A percentile compares a stretch with the other conserved stretches of the same genome.
These are phyloP conservation scores for Asterophora lycoperdoides DNA, from an alignment of 768 basidiomycete species.

Conservation along the genomic window DNA sequence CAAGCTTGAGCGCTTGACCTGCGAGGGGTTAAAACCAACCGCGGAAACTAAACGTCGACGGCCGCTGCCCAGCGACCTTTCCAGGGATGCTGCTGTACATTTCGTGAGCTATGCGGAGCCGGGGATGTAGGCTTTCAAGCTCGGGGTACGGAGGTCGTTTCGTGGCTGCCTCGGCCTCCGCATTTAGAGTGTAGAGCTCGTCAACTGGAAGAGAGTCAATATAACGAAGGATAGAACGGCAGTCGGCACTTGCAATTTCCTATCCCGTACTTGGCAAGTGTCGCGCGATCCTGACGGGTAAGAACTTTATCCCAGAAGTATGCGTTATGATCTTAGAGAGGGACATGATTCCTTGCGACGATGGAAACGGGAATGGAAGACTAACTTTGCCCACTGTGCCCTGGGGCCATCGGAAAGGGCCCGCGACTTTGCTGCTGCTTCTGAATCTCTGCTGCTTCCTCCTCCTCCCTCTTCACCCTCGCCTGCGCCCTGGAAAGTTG, in stretches of 20 bases:
- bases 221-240: background rate
- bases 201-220: slow-evolving; percentile 20
- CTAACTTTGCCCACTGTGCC: background rate
- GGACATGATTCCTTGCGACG: background rate
- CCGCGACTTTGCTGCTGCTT: slow-evolving; percentile 15
- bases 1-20: too few relatives aligned
- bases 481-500: slow-evolving; percentile 22
- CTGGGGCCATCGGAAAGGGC: background rate
- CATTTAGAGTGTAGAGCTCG: slow-evolving; percentile 21
- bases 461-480: slow-evolving; percentile 24
- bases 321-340: slow-evolving; percentile 12
- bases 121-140: slow-evolving; percentile 21
- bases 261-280: slow-evolving; percentile 24
- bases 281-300: slow-evolving; percentile 23
- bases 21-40: slow-evolving; percentile 14
- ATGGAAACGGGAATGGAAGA: too few relatives aligned
- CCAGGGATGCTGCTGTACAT: slow-evolving; percentile 27
- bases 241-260: slow-evolving; percentile 22
- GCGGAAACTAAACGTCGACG: slow-evolving; percentile 15
- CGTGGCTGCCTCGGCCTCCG: slow-evolving; percentile 21
- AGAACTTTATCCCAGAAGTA: slow-evolving; percentile 29
- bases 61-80: slow-evolving; percentile 17
- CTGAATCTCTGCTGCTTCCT: slow-evolving; percentile 16
- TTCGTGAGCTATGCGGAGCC: slow-evolving; percentile 23
- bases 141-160: slow-evolving; percentile 23